These are phyloP conservation scores for Suillus discolor DNA, from an alignment of 768 basidiomycete species.

Conservation along the genomic window DNA sequence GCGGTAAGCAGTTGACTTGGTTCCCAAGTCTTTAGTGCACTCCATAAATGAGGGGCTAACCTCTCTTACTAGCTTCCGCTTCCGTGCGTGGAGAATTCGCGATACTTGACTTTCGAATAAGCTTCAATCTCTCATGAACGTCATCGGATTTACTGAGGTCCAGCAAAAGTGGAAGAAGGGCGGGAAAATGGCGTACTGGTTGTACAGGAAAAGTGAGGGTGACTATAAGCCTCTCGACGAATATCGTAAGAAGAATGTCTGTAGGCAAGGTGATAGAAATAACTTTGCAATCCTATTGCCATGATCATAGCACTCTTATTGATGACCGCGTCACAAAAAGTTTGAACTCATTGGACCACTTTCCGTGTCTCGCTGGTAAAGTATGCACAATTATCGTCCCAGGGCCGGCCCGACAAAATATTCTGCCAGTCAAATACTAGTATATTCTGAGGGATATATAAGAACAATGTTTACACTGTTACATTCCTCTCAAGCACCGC, in stretches of 20 bases:
- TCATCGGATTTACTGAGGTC: conserved; percentile 65
- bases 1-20: conserved; percentile 48
- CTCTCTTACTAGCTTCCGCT: conserved; percentile 66
- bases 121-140: conserved; percentile 57
- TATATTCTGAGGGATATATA: background rate
- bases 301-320: background rate
- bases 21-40: background rate
- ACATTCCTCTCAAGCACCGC: background rate
- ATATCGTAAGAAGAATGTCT: conserved; percentile 57
- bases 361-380: background rate
- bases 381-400: background rate
- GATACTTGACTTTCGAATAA: conserved; percentile 71
- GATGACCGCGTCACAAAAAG: background rate
- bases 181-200: conserved; percentile 89
- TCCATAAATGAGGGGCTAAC: background rate
- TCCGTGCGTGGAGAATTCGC: conserved; percentile 84
- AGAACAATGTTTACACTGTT: background rate
- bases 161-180: conserved; percentile 62
- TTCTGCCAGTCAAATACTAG: background rate
- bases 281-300: conserved; percentile 68
- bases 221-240: conserved; percentile 12
- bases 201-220: conserved; percentile 55
- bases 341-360: background rate
- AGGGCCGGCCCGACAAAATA: background rate
- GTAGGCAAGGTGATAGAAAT: conserved; percentile 73